phyloP scores from a whole-genome alignment of 1,284 basidiomycete species.

The Microbotryum scabiosae region DNA sequence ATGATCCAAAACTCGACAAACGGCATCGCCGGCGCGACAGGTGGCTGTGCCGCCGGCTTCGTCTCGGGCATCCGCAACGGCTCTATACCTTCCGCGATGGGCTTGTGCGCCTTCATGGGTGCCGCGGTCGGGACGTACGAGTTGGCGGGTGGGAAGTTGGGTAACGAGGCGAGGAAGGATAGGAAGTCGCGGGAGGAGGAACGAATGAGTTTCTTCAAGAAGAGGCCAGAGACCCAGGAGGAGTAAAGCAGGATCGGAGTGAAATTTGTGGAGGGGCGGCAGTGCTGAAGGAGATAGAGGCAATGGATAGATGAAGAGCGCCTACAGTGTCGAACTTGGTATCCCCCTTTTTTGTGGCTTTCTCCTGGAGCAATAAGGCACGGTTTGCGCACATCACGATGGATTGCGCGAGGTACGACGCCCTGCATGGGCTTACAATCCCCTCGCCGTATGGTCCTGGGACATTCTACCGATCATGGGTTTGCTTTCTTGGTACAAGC shows the following conservation, averaged over 20 bases:
- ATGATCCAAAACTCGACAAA: slow-evolving; percentile 14
- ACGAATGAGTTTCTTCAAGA: slow-evolving; percentile 26
- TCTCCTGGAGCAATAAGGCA: too few relatives aligned
- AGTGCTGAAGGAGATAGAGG: too few relatives aligned
- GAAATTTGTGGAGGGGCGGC: too few relatives aligned
- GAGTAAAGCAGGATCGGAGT: slow-evolving; percentile 4
- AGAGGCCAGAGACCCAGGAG: slow-evolving; percentile 12
- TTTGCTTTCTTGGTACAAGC: too few relatives aligned
- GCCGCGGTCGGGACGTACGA: slow-evolving; percentile 29
- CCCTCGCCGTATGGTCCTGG: too few relatives aligned
- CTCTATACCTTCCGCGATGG: slow-evolving; percentile 26
- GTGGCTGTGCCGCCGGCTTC: slow-evolving; percentile 31
- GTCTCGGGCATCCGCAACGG: slow-evolving; percentile 25
- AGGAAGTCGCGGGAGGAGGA: slow-evolving; percentile 24
- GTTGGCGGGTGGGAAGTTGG: slow-evolving; percentile 26
- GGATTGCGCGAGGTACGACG: too few relatives aligned
- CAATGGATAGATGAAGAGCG: too few relatives aligned
- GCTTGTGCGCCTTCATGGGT: slow-evolving; percentile 30
- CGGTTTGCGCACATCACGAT: too few relatives aligned
- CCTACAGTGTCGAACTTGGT: too few relatives aligned
- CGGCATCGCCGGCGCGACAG: slow-evolving; percentile 28
- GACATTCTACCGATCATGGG: too few relatives aligned
- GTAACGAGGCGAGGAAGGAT: slow-evolving; percentile 23
- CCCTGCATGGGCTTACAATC: too few relatives aligned
- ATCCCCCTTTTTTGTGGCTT: too few relatives aligned